A percentile compares a stretch with the other conserved stretches of the same genome.
Conservation (phyloP, 352 stramenopile species). For the Blastocystis sp. region DNA sequence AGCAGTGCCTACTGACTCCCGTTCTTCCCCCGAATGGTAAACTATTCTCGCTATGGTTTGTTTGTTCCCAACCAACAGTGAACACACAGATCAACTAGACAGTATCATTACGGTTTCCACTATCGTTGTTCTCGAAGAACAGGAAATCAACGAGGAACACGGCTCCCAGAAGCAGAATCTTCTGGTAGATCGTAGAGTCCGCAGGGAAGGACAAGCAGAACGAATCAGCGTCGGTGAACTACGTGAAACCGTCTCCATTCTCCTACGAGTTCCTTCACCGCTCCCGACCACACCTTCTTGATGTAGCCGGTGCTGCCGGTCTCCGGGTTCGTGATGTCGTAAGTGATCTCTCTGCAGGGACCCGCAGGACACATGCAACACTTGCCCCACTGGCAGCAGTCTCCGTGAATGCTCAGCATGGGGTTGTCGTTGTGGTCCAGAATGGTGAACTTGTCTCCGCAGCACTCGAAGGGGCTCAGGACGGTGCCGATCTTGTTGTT, state of each 20-base stretch:
- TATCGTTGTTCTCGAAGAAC: conserved; percentile 48
- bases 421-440: conserved; percentile 18
- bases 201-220: conserved; percentile 22
- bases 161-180: conserved; percentile 26
- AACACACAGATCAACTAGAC: no score
- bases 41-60: no score
- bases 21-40: no score
- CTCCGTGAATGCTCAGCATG: conserved; percentile 38
- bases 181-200: conserved; percentile 38
- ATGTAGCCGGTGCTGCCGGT: background rate
- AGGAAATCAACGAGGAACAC: conserved; percentile 56
- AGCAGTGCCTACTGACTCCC: no score
- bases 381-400: conserved; percentile 48
- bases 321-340: conserved; percentile 6
- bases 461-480: conserved; percentile 21
- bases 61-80: no score
- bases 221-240: conserved; percentile 30
- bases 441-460: conserved; percentile 27
- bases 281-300: conserved; percentile 49
- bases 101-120: background rate
- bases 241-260: background rate
- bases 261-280: background rate
- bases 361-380: conserved; percentile 28
- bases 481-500: conserved; percentile 26
- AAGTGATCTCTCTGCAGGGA: background rate